Percentiles rank a stretch among this genome's conserved stretches.
Evolutionary conservation across 2,329 filamentous ascomycete genomes (phyloP).

Genomic region (Acephala macrosclerotiorum): DNA sequence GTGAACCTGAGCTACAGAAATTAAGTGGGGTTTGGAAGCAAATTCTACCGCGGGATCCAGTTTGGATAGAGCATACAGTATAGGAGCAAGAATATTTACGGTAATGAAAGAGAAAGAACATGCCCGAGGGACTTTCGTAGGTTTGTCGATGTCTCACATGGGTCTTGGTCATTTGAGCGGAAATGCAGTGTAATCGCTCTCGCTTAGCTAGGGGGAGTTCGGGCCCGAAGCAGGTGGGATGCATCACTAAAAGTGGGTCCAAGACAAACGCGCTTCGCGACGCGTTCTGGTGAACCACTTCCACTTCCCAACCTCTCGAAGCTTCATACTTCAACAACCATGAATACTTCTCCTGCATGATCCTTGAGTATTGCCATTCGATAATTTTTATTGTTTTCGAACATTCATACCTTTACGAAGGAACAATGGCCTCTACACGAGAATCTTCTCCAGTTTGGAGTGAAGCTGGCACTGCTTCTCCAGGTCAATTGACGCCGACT

Average conservation of each 20-base stretch:
- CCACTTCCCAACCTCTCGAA: slow-evolving; percentile 17
- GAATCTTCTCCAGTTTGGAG: slow-evolving; percentile 53
- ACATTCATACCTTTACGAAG: slow-evolving; percentile 13
- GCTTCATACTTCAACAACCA: slow-evolving; percentile 18
- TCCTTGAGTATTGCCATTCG: slow-evolving; percentile 20
- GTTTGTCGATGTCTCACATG: slow-evolving; percentile 14
- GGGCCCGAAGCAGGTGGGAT: slow-evolving; percentile 1
- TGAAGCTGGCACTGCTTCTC: slow-evolving; percentile 52
- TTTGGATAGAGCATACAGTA: neutral
- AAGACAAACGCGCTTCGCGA: slow-evolving; percentile 6
- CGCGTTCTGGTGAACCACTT: slow-evolving; percentile 9
- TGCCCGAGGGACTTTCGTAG: slow-evolving; percentile 1
- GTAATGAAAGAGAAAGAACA: slow-evolving; percentile 4
- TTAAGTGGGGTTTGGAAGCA: too few relatives aligned
- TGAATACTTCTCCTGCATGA: slow-evolving; percentile 24
- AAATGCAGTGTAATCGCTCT: slow-evolving; percentile 4
- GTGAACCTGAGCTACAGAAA: neutral
- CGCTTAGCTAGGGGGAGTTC: neutral
- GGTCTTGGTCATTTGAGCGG: slow-evolving; percentile 17
- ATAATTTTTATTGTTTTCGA: slow-evolving; percentile 21
- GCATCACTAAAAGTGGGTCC: slow-evolving; percentile 1
- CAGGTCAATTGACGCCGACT: slow-evolving; percentile 53
- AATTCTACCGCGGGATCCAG: too few relatives aligned
- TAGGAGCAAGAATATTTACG: slow-evolving; percentile 5
- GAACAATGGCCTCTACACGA: slow-evolving; percentile 57